phyloP scores from a whole-genome alignment of 176 grass and related monocot genomes.

The Luzula sylvatica region DNA sequence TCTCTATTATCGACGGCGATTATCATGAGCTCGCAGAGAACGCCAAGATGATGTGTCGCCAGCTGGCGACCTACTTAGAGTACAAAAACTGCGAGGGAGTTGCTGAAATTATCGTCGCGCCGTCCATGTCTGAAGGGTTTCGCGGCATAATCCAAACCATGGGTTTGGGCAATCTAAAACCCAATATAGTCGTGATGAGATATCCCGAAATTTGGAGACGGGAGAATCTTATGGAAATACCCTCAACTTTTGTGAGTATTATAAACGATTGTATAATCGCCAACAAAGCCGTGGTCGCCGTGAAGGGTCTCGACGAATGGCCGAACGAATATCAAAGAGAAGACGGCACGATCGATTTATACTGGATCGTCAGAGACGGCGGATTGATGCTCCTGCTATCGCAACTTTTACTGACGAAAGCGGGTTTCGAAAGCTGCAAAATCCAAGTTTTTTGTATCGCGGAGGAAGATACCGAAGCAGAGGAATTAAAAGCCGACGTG shows the following conservation, averaged over 20 bases:
- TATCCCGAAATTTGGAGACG: constrained; percentile 95
- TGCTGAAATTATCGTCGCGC: constrained; percentile 86
- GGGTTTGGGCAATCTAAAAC: constrained; percentile 96
- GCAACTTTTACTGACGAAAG: constrained; percentile 93
- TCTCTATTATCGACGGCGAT: constrained; percentile 87
- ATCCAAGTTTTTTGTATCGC: constrained; percentile 98
- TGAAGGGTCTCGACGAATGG: constrained; percentile 98
- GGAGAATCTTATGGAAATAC: constrained; percentile 87
- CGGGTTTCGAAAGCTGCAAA: constrained; percentile 87
- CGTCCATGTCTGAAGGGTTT: constrained; percentile 87
- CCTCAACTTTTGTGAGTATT: constrained; percentile 89
- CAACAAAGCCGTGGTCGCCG: constrained; percentile 95
- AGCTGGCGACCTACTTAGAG: constrained; percentile 81
- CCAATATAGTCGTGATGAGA: constrained; percentile 91
- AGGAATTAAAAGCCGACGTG: constrained; percentile 89
- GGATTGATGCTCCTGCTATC: constrained; percentile 94
- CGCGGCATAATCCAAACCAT: constrained; percentile 87
- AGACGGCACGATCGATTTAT: constrained; percentile 92
- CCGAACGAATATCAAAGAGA: constrained; percentile 89
- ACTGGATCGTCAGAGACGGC: constrained; percentile 96
- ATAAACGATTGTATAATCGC: constrained; percentile 98
- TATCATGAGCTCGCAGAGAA: constrained; percentile 91
- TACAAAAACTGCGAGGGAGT: constrained; percentile 95
- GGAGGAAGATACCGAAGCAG: constrained; percentile 86
- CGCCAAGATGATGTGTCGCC: constrained; percentile 54